These are phyloP conservation scores for Microcyclospora pomicola DNA, from an alignment of 2,329 filamentous ascomycete genomes.

Conservation along the genomic window DNA sequence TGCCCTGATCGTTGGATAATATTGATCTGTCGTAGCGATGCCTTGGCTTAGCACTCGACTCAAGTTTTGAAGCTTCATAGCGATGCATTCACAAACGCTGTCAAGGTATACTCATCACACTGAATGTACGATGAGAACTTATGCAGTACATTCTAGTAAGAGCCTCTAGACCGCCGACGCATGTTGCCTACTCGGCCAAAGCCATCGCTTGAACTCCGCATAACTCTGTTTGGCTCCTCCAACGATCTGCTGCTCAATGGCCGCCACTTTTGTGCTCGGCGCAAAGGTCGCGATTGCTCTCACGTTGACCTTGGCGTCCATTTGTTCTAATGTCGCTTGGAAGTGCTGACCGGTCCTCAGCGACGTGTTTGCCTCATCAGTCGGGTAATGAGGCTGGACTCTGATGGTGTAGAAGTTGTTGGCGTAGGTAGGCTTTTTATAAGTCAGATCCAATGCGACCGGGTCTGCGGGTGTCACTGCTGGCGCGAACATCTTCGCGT, in stretches of 20 bases:
- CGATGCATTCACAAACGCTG: too few relatives aligned
- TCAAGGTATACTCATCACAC: too few relatives aligned
- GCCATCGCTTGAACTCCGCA: constrained; percentile 19
- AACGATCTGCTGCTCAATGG: constrained; percentile 9
- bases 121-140: too few relatives aligned
- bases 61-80: too few relatives aligned
- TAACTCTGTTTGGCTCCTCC: constrained; percentile 11
- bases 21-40: too few relatives aligned
- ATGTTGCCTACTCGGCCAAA: constrained; percentile 20
- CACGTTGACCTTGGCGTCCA: constrained; percentile 44
- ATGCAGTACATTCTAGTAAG: too few relatives aligned
- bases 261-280: constrained; percentile 9
- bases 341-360: constrained; percentile 33
- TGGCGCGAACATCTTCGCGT: constrained; percentile 18
- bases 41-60: too few relatives aligned
- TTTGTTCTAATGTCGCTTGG: constrained; percentile 38
- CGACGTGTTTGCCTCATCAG: constrained; percentile 13
- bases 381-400: constrained; percentile 25
- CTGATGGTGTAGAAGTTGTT: constrained; percentile 51
- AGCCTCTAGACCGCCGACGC: constrained; percentile 1
- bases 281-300: constrained; percentile 31
- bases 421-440: constrained; percentile 46
- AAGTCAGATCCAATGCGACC: constrained; percentile 38
- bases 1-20: too few relatives aligned
- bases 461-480: constrained; percentile 17